Base-by-base conservation (phyloP, 2,329 filamentous ascomycete species). In the Microdochium trichocladiopsis region DNA sequence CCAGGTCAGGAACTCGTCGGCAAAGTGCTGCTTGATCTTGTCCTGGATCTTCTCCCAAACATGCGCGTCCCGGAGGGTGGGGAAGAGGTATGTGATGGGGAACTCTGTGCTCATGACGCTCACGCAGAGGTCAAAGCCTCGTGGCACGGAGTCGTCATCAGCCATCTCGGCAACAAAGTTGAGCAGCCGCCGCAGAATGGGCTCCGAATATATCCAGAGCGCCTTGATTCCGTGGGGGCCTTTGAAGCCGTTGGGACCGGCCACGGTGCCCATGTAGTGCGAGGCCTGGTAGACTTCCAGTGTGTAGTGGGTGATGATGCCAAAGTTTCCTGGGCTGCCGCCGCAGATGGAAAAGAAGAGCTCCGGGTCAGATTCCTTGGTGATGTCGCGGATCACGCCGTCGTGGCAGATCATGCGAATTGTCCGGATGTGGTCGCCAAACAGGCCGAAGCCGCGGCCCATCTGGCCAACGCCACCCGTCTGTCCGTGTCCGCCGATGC, bases 271-370 rank as follows among this genome's bases (percentile, higher is more conserved):
- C 18, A 61, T 23, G 41, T 45, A 45, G 41, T 45, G 41, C 4
- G 41, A 16, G 3, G 41, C 10, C 41, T 45, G 12, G 41, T 45
- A 18, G 4, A 71, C 70, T 53, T 74, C 67, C 25, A 76, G 63
- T 0, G 77, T 82, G 63, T 80, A 72, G 6, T 78, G 80, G 1
- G 74, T 71, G 3, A 84, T 72, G 3, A 84, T 70, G 1, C 76
- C 82, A 49, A 80, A 79, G 31, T 77, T 83, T 1, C 79, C 80
- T 0, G 76, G 78, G 2, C 82, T 81, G 2, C 81, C 80, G 2
- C 80, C 80, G 8, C 74, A 69, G 2, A 83, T 67, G 2, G 79
- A 81, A 70, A 78, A 84, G 64, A 82, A 84, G 0, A 84, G 69
- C 37, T 85, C 80, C 0, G 72, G 57, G 50, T 84, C 72, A n/a